Evolutionary conservation across 2,329 filamentous ascomycete species (phyloP).

Genomic region (Aspergillus cejpii): DNA sequence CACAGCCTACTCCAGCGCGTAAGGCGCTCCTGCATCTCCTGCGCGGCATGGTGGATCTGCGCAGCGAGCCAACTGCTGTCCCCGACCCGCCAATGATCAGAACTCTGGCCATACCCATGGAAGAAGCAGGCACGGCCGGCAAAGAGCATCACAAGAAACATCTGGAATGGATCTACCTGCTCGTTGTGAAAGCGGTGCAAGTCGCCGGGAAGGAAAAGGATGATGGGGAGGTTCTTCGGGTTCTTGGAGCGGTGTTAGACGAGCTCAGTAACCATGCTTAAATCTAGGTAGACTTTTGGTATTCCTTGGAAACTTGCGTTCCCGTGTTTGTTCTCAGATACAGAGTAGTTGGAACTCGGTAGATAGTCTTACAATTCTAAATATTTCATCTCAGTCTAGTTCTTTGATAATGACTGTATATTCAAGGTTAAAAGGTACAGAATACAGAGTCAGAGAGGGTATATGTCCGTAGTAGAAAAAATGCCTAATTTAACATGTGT

Average conservation of each 20-base stretch:
- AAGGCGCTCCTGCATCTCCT: constrained; percentile 71
- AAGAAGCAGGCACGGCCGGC: constrained; percentile 47
- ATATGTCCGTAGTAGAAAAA: constrained; percentile 6
- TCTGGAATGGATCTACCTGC: constrained; percentile 70
- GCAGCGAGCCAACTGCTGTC: constrained; percentile 64
- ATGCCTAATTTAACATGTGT: constrained; percentile 6
- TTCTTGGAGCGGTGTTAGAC: constrained; percentile 56
- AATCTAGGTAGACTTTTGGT: not conserved
- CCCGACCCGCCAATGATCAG: constrained; percentile 39
- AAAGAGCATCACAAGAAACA: constrained; percentile 57
- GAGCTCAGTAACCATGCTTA: constrained; percentile 46
- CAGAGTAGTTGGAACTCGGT: too few species aligned
- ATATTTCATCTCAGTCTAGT: too few species aligned
- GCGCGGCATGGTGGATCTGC: constrained; percentile 57
- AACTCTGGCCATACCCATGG: constrained; percentile 20
- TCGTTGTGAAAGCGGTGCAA: constrained; percentile 45
- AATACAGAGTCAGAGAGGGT: not conserved
- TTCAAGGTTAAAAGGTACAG: too few species aligned
- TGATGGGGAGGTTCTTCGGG: constrained; percentile 35
- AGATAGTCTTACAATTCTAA: too few species aligned
- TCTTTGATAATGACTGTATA: too few species aligned
- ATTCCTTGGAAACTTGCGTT: not conserved
- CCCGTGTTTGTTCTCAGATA: too few species aligned
- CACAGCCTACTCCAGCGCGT: constrained; percentile 73
- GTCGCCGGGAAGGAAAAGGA: constrained; percentile 38